phyloP scores from a whole-genome alignment of 2,329 filamentous ascomycete species.

The Talaromyces sp. region DNA sequence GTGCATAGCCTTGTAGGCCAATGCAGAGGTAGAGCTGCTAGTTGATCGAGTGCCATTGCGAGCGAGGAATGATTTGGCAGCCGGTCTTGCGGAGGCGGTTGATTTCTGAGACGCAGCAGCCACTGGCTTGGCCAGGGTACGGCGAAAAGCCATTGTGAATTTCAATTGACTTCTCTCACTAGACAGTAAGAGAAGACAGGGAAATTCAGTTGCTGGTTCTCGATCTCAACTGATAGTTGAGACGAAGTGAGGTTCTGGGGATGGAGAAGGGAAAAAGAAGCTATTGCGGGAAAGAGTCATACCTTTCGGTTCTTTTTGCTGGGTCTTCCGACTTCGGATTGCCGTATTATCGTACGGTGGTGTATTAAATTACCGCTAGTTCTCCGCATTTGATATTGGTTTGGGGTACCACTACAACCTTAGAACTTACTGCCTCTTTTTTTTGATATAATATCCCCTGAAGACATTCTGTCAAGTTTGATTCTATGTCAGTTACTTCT shows the following conservation, averaged over 20 bases:
- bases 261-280: slow-evolving; percentile 16
- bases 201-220: slow-evolving; percentile 16
- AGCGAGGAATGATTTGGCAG: not conserved
- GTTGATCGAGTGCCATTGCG: slow-evolving; percentile 30
- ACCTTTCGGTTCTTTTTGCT: slow-evolving; percentile 22
- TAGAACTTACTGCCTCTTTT: not conserved
- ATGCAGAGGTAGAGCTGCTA: slow-evolving; percentile 76
- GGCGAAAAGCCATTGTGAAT: slow-evolving; percentile 40
- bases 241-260: slow-evolving; percentile 8
- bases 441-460: too few relatives aligned
- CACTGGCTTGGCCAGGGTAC: slow-evolving; percentile 36
- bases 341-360: slow-evolving; percentile 11
- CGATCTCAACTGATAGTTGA: slow-evolving; percentile 15
- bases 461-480: not conserved
- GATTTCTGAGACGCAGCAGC: slow-evolving; percentile 20
- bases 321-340: slow-evolving; percentile 36
- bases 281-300: slow-evolving; percentile 20
- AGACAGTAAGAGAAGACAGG: not conserved
- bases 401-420: not conserved
- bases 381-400: slow-evolving; percentile 11
- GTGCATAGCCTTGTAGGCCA: slow-evolving; percentile 96
- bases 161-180: slow-evolving; percentile 2
- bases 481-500: not conserved
- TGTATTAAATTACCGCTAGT: slow-evolving; percentile 34
- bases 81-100: slow-evolving; percentile 26